Evolutionary conservation across 2,329 filamentous ascomycete genomes (phyloP), one percentile per base, ranked within the genome.

Genomic region (Furcasterigmium furcatum): DNA sequence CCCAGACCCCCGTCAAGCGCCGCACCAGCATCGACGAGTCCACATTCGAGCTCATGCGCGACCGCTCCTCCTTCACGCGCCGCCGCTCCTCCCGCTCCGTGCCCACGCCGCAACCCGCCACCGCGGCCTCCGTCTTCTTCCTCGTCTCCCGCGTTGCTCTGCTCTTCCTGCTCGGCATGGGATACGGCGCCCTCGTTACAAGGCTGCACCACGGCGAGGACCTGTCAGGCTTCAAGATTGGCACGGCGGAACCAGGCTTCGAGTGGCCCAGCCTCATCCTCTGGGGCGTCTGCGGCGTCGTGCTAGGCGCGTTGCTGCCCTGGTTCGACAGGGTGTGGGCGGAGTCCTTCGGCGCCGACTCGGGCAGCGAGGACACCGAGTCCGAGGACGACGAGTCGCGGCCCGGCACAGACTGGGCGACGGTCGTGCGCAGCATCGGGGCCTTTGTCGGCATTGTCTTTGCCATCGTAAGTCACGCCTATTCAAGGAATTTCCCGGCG

Each of bases 321-420:
- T 92, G 85, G 79, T 79, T 96, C 18, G 94, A 99, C 63, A 71
- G 77, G 10, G 63, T 91, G 9, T 94, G 87, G 81, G 82, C 85
- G 49, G 71, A 76, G 36, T 64, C 70, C 8, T 68, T 75, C 52
- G 69, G 71, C 9, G 57, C 62, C 35, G 63, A 62, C 12, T 54
- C 58, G 19, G 53, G 52, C 4, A 64, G 62, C 9, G 65, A 58
- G 38, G 41, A 40, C 12, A 41, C 20, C 35, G 58, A 54, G 24
- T 56, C 44, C 29, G 54, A 49, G 30, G 41, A 49, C 16, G 57
- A 63, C 43, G 61, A 66, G 41, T 44, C 63, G 48, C 66, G 64
- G 44, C 56, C 74, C 40, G 68, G 74, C 42, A 84, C 79, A 19
- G 85, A 91, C 56, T 96, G 91, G 90, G 85, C 88, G 45, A 61